Percentiles rank a stretch among this genome's conserved stretches.
Conservation (phyloP, 2,329 filamentous ascomycete species). For the Nigrospora sphaerica region DNA sequence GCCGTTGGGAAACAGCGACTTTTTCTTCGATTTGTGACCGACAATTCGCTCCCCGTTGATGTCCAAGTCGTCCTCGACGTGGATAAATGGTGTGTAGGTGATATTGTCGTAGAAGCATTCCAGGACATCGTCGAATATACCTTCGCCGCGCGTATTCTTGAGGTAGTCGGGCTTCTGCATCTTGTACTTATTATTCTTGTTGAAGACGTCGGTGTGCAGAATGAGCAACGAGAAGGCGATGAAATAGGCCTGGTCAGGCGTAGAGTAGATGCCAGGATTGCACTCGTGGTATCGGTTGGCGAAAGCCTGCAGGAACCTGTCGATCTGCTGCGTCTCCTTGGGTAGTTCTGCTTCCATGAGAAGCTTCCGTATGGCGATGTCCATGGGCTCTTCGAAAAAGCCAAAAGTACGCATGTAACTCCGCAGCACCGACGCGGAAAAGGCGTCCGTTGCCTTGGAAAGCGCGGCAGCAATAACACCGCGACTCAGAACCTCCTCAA, state of each 20-base stretch:
- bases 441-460: slow-evolving; percentile 79
- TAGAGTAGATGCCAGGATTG: slow-evolving; percentile 90
- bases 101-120: slow-evolving; percentile 99
- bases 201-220: slow-evolving; percentile 97
- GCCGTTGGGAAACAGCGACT: slow-evolving; percentile 59
- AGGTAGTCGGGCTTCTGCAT: slow-evolving; percentile 96
- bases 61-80: slow-evolving; percentile 87
- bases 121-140: slow-evolving; percentile 86
- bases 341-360: slow-evolving; percentile 95
- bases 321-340: slow-evolving; percentile 97
- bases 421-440: slow-evolving; percentile 74
- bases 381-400: slow-evolving; percentile 95
- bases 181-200: slow-evolving; percentile 99
- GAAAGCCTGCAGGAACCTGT: slow-evolving; percentile 88
- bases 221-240: slow-evolving; percentile 96
- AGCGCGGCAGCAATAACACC: slow-evolving; percentile 79
- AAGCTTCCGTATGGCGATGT: slow-evolving; percentile 93
- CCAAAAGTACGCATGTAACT: slow-evolving; percentile 94
- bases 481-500: slow-evolving; percentile 74
- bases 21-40: slow-evolving; percentile 59
- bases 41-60: slow-evolving; percentile 68
- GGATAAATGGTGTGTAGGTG: slow-evolving; percentile 95
- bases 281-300: slow-evolving; percentile 97
- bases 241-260: slow-evolving; percentile 93
- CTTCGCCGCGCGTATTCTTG: slow-evolving; percentile 87